Evolutionary conservation across 169 alveolate species (phyloP), one percentile per base, ranked within the genome.

Genomic region (Babesia sp.): DNA sequence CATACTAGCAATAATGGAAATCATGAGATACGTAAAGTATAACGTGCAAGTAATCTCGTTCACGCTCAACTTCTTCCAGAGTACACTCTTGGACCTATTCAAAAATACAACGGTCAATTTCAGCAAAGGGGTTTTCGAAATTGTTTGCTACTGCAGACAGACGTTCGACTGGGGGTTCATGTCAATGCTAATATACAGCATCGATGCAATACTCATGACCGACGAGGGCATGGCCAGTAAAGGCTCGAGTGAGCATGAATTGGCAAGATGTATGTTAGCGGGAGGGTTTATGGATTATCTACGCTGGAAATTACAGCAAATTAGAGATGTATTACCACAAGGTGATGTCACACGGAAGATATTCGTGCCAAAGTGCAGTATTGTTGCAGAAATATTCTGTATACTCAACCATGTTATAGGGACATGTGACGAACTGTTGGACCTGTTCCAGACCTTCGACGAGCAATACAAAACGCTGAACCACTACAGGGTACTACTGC

Each of bases 131-230:
- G 36, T 79, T 9, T 59, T 79, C 71, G 87, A 79, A 28, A 70
- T 79, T 20, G 87, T 79, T 20, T 79, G 85, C 63, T 79, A 45
- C 51, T 79, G 87, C 78, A 44, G 87, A 36, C 87, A 79, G 55
- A 58, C 56, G 41, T 79, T 79, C 48, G 87, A 79, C 71, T 79
- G 87, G 87, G 87, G 87, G 12, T 79, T 79, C 70, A 79, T 79
- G 87, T 70, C 74, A 16, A 69, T 79, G 81, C 77, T 79, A 61
- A 63, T 79, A 28, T 39, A 71, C 54, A 66, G 81, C 20, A 67
- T 79, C 36, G 87, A 79, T 57, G 57, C 71, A 9, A 34, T 79
- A 14, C 55, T 79, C 33, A 54, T 20, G 12, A 34, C 82, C 34
- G 83, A 57, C 3, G 51, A 61, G 0, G 87, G 54, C 22, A 20